Percentiles rank a stretch among this genome's conserved stretches.
These are phyloP conservation scores for Erodium texanum DNA, from an alignment of 441 rosid genomes.

Conservation along the genomic window DNA sequence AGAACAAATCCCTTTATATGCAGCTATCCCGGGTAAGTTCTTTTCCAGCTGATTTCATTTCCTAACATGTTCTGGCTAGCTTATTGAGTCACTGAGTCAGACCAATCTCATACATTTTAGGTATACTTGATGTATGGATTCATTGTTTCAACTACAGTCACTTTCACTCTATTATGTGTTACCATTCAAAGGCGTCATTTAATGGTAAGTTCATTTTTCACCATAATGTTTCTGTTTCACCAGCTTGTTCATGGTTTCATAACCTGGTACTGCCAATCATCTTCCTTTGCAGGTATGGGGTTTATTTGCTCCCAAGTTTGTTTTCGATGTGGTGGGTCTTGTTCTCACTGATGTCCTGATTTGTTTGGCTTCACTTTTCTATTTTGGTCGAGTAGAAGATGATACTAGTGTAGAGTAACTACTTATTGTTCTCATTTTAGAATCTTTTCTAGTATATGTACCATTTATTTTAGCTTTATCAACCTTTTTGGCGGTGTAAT, in stretches of 20 bases:
- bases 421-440: background rate
- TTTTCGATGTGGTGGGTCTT: conserved; percentile 77
- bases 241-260: too few relatives aligned
- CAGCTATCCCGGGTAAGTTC: conserved; percentile 48
- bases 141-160: conserved; percentile 42
- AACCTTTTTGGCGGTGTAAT: background rate
- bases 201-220: conserved; percentile 43
- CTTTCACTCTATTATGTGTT: conserved; percentile 65
- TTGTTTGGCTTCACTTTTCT: conserved; percentile 58
- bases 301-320: conserved; percentile 89
- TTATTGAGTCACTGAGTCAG: conserved; percentile 13
- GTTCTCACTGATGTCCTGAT: conserved; percentile 56
- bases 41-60: background rate
- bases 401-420: background rate
- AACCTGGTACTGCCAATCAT: background rate
- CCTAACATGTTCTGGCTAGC: background rate
- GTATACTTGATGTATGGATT: conserved; percentile 68
- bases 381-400: conserved; percentile 22
- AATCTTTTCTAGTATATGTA: background rate
- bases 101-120: conserved; percentile 29
- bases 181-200: conserved; percentile 83
- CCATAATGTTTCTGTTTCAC: background rate
- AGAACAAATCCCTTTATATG: conserved; percentile 15
- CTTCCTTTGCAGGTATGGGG: conserved; percentile 77
- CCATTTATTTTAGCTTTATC: background rate